Conservation (phyloP, 306 rosid genomes). For the Vigna reflexopilosa region DNA sequence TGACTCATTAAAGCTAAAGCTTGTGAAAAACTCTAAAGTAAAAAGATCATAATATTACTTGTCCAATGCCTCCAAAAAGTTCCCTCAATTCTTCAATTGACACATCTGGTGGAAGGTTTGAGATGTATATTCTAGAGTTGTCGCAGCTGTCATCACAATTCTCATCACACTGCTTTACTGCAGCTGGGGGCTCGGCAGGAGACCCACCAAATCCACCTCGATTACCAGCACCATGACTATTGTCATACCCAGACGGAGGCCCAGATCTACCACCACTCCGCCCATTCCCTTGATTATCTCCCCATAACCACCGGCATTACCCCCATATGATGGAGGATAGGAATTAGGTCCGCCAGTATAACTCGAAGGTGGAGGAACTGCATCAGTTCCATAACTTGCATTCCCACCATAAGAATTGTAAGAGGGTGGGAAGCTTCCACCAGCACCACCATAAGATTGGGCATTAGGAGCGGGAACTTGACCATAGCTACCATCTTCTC, state of each 20-base stretch:
- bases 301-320: slow-evolving; percentile 70
- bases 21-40: slow-evolving; percentile 21
- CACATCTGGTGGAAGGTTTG: slow-evolving; percentile 95
- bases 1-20: background rate
- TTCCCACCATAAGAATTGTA: slow-evolving; percentile 62
- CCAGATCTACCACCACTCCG: slow-evolving; percentile 70
- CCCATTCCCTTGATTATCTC: slow-evolving; percentile 58
- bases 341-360: slow-evolving; percentile 87
- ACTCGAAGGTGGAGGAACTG: slow-evolving; percentile 92
- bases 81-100: slow-evolving; percentile 83
- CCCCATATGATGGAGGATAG: slow-evolving; percentile 90
- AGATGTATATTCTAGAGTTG: slow-evolving; percentile 96
- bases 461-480: slow-evolving; percentile 76
- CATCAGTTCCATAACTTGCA: slow-evolving; percentile 80
- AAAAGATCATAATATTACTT: slow-evolving; percentile 67
- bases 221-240: slow-evolving; percentile 64
- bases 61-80: slow-evolving; percentile 99
- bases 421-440: slow-evolving; percentile 70
- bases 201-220: slow-evolving; percentile 79
- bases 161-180: slow-evolving; percentile 93
- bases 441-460: slow-evolving; percentile 65
- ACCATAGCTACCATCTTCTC: slow-evolving; percentile 79
- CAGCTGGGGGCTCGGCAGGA: slow-evolving; percentile 68
- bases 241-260: slow-evolving; percentile 59
- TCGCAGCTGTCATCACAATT: slow-evolving; percentile 89